Percentiles rank a stretch among this genome's conserved stretches.
Evolutionary conservation across 306 rosid species (phyloP).

Genomic region (Herpetospermum pedunculosum): DNA sequence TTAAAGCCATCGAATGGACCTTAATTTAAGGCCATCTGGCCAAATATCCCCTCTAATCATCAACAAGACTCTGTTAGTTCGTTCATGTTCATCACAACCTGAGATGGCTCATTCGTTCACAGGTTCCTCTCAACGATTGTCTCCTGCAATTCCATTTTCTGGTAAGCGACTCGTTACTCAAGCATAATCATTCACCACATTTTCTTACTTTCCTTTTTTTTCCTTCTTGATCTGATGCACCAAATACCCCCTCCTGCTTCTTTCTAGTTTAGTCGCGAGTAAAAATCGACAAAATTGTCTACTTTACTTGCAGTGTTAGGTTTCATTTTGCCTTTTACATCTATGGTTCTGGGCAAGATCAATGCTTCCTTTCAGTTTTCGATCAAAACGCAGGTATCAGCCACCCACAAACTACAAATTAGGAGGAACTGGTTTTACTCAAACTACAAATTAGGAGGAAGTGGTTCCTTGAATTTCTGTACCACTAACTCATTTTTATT

Average conservation of each 20-base stretch:
- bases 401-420: no score
- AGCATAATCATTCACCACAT: not conserved
- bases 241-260: slow-evolving; percentile 36
- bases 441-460: not conserved
- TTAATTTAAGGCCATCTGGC: no score
- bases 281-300: slow-evolving; percentile 24
- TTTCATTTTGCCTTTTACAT: slow-evolving; percentile 17
- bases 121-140: not conserved
- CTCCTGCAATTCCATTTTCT: not conserved
- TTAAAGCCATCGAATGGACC: no score
- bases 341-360: not conserved
- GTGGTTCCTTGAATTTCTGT: not conserved
- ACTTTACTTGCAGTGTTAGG: slow-evolving; percentile 12
- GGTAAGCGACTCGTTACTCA: not conserved
- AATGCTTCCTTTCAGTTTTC: not conserved
- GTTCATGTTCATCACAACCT: not conserved
- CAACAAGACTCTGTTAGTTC: no score
- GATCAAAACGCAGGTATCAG: no score
- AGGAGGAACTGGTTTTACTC: no score
- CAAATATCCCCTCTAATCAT: no score
- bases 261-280: slow-evolving; percentile 18
- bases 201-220: not conserved
- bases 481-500: not conserved
- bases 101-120: not conserved
- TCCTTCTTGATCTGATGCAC: slow-evolving; percentile 10